Evolutionary conservation across 257 asterid genomes (phyloP).

Genomic region (Cordia subcordata): DNA sequence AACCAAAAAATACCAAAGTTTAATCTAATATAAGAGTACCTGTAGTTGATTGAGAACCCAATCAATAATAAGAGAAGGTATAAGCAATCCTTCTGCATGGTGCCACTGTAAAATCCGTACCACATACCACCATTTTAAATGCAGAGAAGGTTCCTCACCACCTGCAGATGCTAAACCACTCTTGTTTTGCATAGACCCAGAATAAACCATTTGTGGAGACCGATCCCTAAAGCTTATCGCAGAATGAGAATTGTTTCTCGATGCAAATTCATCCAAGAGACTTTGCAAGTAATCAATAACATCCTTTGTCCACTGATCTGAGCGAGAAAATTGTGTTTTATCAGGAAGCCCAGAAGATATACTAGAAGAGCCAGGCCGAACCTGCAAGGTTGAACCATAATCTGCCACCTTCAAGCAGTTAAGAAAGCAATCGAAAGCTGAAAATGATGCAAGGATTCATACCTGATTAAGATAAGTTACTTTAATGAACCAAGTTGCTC

Average conservation of each 20-base stretch:
- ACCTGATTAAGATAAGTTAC: slow-evolving; percentile 98
- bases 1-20: too few species aligned
- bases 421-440: slow-evolving; percentile 4
- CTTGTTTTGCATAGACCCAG: slow-evolving; percentile 63
- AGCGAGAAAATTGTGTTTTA: slow-evolving; percentile 72
- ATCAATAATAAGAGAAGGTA: slow-evolving; percentile 86
- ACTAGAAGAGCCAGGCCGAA: slow-evolving; percentile 67
- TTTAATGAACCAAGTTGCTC: slow-evolving; percentile 98
- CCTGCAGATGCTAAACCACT: slow-evolving; percentile 48
- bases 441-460: slow-evolving; percentile 13
- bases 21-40: slow-evolving; percentile 38
- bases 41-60: slow-evolving; percentile 97
- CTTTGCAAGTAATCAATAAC: slow-evolving; percentile 82
- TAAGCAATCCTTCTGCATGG: slow-evolving; percentile 84
- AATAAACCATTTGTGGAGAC: slow-evolving; percentile 55
- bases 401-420: slow-evolving; percentile 16
- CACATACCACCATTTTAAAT: slow-evolving; percentile 97
- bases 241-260: slow-evolving; percentile 62
- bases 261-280: slow-evolving; percentile 79
- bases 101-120: slow-evolving; percentile 95
- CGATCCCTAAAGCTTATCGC: slow-evolving; percentile 55
- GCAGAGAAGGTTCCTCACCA: slow-evolving; percentile 77
- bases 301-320: slow-evolving; percentile 99
- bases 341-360: slow-evolving; percentile 69
- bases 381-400: slow-evolving; percentile 50